These are phyloP conservation scores for Agrocybe chaxingu DNA, from an alignment of 768 basidiomycete genomes.

Conservation along the genomic window DNA sequence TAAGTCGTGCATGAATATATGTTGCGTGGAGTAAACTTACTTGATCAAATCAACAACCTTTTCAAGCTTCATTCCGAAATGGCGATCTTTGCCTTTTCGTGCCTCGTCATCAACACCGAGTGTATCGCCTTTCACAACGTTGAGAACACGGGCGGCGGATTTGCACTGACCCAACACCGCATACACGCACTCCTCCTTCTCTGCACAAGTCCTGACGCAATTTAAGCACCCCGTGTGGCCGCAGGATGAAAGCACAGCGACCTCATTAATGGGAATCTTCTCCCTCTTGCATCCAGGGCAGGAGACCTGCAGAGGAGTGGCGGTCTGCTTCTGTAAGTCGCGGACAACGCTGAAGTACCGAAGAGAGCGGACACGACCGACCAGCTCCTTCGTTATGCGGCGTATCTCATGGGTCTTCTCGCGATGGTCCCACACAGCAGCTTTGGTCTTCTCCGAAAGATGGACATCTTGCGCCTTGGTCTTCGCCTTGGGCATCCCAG, in stretches of 20 bases:
- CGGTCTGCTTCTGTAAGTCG: slow-evolving; percentile 77
- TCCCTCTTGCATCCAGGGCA: slow-evolving; percentile 63
- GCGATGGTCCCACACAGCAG: slow-evolving; percentile 74
- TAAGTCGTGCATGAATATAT: slow-evolving; percentile 1
- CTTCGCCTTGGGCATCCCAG: slow-evolving; percentile 44
- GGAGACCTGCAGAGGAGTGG: slow-evolving; percentile 51
- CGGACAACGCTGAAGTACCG: slow-evolving; percentile 92
- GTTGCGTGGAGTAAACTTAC: slow-evolving; percentile 35
- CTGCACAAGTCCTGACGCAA: slow-evolving; percentile 72
- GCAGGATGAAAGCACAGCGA: slow-evolving; percentile 87
- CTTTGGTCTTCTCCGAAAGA: slow-evolving; percentile 54
- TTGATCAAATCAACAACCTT: slow-evolving; percentile 72
- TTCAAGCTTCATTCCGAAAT: slow-evolving; percentile 82
- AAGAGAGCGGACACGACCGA: slow-evolving; percentile 84
- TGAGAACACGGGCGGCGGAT: slow-evolving; percentile 77
- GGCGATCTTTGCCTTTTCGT: slow-evolving; percentile 69
- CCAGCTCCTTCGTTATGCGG: slow-evolving; percentile 81
- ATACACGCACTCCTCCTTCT: slow-evolving; percentile 79
- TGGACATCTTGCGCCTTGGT: slow-evolving; percentile 54
- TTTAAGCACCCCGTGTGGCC: slow-evolving; percentile 82
- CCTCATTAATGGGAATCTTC: slow-evolving; percentile 57
- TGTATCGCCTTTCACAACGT: slow-evolving; percentile 77
- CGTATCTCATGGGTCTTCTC: slow-evolving; percentile 87
- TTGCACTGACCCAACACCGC: slow-evolving; percentile 66
- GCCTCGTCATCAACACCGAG: slow-evolving; percentile 77